Evolutionary conservation across 495 filamentous ascomycete genomes (phyloP).

Genomic region (Penicillium pancosmium): DNA sequence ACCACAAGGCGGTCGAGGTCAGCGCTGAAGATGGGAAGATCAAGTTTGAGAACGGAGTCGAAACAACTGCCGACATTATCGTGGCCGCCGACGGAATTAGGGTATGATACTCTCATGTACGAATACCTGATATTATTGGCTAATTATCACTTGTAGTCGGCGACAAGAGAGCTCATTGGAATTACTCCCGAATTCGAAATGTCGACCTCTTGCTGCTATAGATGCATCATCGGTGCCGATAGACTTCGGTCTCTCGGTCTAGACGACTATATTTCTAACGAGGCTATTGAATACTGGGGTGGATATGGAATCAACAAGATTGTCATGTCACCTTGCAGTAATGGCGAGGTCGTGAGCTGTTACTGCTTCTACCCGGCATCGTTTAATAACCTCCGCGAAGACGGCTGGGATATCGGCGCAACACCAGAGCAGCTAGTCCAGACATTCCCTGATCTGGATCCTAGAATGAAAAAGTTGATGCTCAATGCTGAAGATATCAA

Average conservation of each 20-base stretch:
- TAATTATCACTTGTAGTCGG: constrained; percentile 11
- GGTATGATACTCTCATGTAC: background rate
- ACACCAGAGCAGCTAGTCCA: constrained; percentile 30
- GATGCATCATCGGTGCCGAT: constrained; percentile 34
- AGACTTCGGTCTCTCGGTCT: constrained; percentile 29
- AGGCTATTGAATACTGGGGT: constrained; percentile 39
- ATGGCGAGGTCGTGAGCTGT: constrained; percentile 31
- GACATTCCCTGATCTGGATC: constrained; percentile 31
- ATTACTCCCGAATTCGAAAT: constrained; percentile 28
- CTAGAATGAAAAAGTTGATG: constrained; percentile 29
- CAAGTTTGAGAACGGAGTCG: constrained; percentile 26
- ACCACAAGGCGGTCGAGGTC: constrained; percentile 26
- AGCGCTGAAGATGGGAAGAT: constrained; percentile 24
- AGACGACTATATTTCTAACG: constrained; percentile 29
- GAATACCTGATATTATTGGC: background rate
- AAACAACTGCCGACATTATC: constrained; percentile 26
- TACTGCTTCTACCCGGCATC: constrained; percentile 32
- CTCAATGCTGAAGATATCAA: constrained; percentile 33
- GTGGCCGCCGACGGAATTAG: constrained; percentile 35
- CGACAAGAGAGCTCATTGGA: constrained; percentile 24
- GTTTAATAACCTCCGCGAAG: constrained; percentile 28
- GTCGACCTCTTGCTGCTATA: constrained; percentile 35
- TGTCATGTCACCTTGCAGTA: constrained; percentile 34
- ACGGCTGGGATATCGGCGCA: constrained; percentile 31
- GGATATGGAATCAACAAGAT: constrained; percentile 38